These are phyloP conservation scores for Naganishia onofrii DNA, from an alignment of 768 basidiomycete species.

Conservation along the genomic window DNA sequence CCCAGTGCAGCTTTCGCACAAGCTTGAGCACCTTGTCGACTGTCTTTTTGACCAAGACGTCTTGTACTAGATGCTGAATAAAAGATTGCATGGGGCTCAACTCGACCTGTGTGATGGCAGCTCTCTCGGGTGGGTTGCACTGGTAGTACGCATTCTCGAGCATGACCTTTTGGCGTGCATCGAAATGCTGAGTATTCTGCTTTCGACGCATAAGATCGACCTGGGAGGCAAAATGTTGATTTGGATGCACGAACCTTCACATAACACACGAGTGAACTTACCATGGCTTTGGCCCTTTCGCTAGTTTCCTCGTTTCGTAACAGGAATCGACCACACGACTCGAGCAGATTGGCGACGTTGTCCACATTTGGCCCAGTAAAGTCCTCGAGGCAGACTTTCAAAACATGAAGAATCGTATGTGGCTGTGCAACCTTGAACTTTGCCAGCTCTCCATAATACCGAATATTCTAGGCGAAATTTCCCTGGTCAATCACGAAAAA, in stretches of 20 bases:
- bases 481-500: not conserved
- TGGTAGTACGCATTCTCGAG: constrained; percentile 99
- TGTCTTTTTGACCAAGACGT: constrained; percentile 86
- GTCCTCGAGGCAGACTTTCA: constrained; percentile 96
- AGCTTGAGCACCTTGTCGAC: constrained; percentile 94
- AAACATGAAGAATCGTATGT: constrained; percentile 88
- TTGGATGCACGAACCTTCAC: not conserved
- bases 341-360: constrained; percentile 82
- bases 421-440: constrained; percentile 89
- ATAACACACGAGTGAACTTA: constrained; percentile 45
- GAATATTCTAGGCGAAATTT: constrained; percentile 66
- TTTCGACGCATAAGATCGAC: constrained; percentile 92
- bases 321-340: constrained; percentile 89
- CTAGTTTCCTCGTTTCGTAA: constrained; percentile 82
- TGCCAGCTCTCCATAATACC: constrained; percentile 85
- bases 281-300: constrained; percentile 85
- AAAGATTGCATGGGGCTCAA: constrained; percentile 85
- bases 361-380: constrained; percentile 90
- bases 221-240: constrained; percentile 52
- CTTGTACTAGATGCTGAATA: constrained; percentile 89
- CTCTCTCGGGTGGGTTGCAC: constrained; percentile 96
- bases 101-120: constrained; percentile 78
- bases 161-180: constrained; percentile 79
- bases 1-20: constrained; percentile 92
- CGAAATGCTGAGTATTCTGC: constrained; percentile 87